Evolutionary conservation across 345 rosid species (phyloP).

Genomic region (Arabidopsis arenosa): DNA sequence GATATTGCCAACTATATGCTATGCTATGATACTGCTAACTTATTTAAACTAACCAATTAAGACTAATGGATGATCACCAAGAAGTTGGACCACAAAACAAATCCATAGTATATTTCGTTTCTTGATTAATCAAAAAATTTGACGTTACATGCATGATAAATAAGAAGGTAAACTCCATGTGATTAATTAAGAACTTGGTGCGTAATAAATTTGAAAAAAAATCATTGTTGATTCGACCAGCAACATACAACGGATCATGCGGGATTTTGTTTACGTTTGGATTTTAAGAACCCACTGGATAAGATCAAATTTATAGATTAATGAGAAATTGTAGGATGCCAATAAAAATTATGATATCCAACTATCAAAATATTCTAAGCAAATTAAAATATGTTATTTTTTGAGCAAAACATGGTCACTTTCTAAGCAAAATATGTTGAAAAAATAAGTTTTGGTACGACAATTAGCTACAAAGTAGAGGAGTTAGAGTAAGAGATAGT

Average conservation of each 20-base stretch:
- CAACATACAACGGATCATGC: slow-evolving; percentile 4
- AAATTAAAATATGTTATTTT: too few species aligned
- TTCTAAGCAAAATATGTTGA: too few species aligned
- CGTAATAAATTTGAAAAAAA: not conserved
- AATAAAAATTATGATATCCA: too few species aligned
- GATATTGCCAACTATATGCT: not conserved
- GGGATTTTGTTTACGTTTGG: slow-evolving; percentile 24
- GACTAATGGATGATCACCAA: not conserved
- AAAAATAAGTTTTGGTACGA: too few species aligned
- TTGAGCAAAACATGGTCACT: too few species aligned
- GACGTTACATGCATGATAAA: not conserved
- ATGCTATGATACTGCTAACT: not conserved
- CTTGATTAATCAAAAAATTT: not conserved
- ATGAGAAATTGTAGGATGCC: not conserved
- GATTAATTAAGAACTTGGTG: not conserved
- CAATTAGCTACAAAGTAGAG: too few species aligned
- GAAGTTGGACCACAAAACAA: not conserved
- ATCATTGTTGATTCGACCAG: not conserved
- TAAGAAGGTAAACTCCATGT: not conserved
- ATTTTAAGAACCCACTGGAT: not conserved
- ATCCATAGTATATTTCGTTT: not conserved
- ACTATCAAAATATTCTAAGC: too few species aligned
- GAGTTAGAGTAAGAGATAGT: too few species aligned
- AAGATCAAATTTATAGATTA: not conserved
- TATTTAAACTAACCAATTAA: not conserved